Evolutionary conservation across 805 yeast species (phyloP).

Genomic region (Ogataea thermomethanolica): DNA sequence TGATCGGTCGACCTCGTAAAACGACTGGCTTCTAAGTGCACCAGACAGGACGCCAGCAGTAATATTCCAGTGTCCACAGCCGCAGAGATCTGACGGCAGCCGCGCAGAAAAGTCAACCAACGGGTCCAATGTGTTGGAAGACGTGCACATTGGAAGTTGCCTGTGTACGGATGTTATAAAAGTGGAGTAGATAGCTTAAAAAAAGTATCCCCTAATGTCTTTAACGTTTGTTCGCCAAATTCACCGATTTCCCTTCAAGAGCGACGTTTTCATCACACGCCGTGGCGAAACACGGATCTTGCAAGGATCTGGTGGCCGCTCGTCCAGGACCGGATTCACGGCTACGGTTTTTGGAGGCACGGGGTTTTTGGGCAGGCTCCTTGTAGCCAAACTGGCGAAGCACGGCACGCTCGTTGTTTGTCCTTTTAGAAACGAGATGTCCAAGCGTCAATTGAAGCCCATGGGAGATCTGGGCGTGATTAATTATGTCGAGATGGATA

Average conservation of each 20-base stretch:
- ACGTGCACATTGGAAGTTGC: neutral
- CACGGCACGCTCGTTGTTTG: conserved; percentile 76
- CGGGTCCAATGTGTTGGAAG: neutral
- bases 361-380: conserved; percentile 73
- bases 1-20: conserved; percentile 20
- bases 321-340: conserved; percentile 83
- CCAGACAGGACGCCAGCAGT: neutral
- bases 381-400: conserved; percentile 69
- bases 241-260: conserved; percentile 37
- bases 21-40: neutral
- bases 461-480: conserved; percentile 87
- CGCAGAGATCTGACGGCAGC: too few species aligned
- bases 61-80: neutral
- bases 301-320: conserved; percentile 77
- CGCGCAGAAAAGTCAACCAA: too few species aligned
- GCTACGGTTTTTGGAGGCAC: conserved; percentile 85
- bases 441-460: conserved; percentile 73
- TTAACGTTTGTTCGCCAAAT: conserved; percentile 11
- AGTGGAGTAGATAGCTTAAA: conserved; percentile 2
- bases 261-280: conserved; percentile 69
- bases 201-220: conserved; percentile 3
- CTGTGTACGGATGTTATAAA: conserved; percentile 2
- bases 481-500: conserved; percentile 76
- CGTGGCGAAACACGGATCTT: conserved; percentile 70
- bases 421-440: conserved; percentile 80